Evolutionary conservation across 441 rosid genomes (phyloP), one percentile per base, ranked within the genome.

Genomic region (Gossypium schwendimanii): DNA sequence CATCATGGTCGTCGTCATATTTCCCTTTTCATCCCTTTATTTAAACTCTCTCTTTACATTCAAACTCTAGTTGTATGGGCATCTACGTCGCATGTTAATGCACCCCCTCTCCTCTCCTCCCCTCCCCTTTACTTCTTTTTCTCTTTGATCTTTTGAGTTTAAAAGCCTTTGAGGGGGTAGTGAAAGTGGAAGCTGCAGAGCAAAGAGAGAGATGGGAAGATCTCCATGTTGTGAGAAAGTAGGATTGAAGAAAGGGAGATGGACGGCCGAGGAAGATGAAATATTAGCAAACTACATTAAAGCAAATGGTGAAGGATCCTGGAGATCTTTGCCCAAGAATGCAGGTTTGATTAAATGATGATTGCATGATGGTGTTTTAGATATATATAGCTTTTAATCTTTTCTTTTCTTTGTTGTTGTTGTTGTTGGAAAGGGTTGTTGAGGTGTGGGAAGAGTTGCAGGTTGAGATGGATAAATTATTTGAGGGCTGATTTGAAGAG

Each of bases 361-460:
- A 41, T 9, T 41, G 45, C 45, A 41, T 41, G 2, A 39, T 9
- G 45, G 45, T 39, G 45, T 39, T 39, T 39, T 39, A 9, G 45
- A 41, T 41, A 41, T 41, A 41, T 41, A 41, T 41, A 41, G 45
- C 45, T 41, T 9, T 41, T 41, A 41, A 41, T 11, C 45, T 41
- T 41, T 9, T 41, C 45, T 41, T 41, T 41, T 36, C 2, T 62
- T 9, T 17, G 28, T 21, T 15, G 0, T 0, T 31, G 5, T 3
- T 78, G 15, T 41, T 41, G 45, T 41, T 41, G 45, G 55, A 69
- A 74, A 26, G 98, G 95, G 31, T 77, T 91, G 72, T 71, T 88
- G 70, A 91, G 98, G 73, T 93, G 98, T 71, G 98, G 98, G 6
- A 93, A 93, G 86, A 93, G 98, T 57, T 93, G 98, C 76, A 87